These are phyloP conservation scores for Tricladium varicosporioides DNA, from an alignment of 2,329 filamentous ascomycete species.

Conservation along the genomic window DNA sequence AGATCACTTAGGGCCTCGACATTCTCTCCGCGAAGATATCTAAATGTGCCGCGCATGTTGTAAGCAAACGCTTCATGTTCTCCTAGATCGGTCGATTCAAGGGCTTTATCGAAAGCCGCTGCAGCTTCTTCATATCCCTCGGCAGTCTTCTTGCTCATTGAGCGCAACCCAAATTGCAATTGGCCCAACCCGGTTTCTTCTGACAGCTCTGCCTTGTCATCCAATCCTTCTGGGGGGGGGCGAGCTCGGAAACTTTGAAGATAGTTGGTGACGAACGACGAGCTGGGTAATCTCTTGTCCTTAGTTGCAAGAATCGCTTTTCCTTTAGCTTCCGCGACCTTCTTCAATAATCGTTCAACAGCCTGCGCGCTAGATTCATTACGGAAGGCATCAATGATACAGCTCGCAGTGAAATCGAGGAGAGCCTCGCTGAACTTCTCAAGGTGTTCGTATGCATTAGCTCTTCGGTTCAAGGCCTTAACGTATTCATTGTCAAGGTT, in stretches of 20 bases:
- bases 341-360: conserved; percentile 91
- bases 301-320: conserved; percentile 82
- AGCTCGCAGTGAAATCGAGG: conserved; percentile 96
- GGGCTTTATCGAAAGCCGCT: conserved; percentile 79
- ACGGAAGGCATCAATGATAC: conserved; percentile 97
- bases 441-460: conserved; percentile 94
- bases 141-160: conserved; percentile 80
- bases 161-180: conserved; percentile 77
- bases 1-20: conserved; percentile 79
- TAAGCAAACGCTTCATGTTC: conserved; percentile 88
- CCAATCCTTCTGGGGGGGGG: conserved; percentile 75
- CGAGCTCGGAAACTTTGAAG: conserved; percentile 94
- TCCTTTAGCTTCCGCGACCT: conserved; percentile 92
- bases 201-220: conserved; percentile 74
- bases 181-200: conserved; percentile 81
- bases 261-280: conserved; percentile 97
- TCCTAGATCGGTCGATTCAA: conserved; percentile 77
- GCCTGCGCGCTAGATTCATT: conserved; percentile 85
- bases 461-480: conserved; percentile 94
- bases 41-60: conserved; percentile 96
- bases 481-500: conserved; percentile 93
- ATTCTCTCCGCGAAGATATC: conserved; percentile 87
- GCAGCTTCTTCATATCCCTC: conserved; percentile 91
- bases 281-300: conserved; percentile 82
- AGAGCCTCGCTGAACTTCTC: conserved; percentile 90